Conservation (phyloP, 441 rosid species). For the Pelargonium exstipulatum region DNA sequence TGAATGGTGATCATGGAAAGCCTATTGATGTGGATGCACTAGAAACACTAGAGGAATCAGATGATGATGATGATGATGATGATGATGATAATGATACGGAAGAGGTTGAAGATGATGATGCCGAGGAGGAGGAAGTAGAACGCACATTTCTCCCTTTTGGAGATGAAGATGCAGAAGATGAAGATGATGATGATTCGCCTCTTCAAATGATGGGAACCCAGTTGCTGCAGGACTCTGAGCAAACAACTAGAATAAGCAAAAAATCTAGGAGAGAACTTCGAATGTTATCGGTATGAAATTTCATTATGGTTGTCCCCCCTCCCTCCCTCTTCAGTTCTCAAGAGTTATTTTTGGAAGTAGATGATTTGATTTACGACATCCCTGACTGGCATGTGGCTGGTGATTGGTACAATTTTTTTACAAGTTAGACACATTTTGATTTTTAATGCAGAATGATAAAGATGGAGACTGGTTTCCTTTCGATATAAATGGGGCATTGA, state of each 20-base stretch:
- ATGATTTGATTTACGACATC: too few species aligned
- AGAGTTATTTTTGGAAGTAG: not conserved
- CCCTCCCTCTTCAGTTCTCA: not conserved
- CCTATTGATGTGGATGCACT: conserved; percentile 36
- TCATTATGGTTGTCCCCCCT: not conserved
- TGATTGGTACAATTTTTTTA: not conserved
- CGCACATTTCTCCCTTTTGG: conserved; percentile 26
- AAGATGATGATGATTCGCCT: conserved; percentile 71
- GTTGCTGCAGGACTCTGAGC: conserved; percentile 73
- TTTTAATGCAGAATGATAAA: conserved; percentile 56
- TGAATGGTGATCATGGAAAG: conserved; percentile 44
- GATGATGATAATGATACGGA: conserved; percentile 33
- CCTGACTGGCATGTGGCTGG: conserved; percentile 4
- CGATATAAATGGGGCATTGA: conserved; percentile 75
- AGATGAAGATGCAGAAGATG: conserved; percentile 58
- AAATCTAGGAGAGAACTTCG: conserved; percentile 61
- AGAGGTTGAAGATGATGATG: conserved; percentile 48
- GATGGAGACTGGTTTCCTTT: conserved; percentile 93
- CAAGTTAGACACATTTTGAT: not conserved
- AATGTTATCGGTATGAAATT: conserved; percentile 52
- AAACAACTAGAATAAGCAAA: conserved; percentile 42
- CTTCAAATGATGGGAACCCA: conserved; percentile 96
- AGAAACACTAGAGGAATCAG: conserved; percentile 40
- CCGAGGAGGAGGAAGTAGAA: conserved; percentile 37
- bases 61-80: conserved; percentile 37